A percentile compares a stretch with the other conserved stretches of the same genome.
phyloP scores from a whole-genome alignment of 176 grass and related monocot species.

The Carex parvula region DNA sequence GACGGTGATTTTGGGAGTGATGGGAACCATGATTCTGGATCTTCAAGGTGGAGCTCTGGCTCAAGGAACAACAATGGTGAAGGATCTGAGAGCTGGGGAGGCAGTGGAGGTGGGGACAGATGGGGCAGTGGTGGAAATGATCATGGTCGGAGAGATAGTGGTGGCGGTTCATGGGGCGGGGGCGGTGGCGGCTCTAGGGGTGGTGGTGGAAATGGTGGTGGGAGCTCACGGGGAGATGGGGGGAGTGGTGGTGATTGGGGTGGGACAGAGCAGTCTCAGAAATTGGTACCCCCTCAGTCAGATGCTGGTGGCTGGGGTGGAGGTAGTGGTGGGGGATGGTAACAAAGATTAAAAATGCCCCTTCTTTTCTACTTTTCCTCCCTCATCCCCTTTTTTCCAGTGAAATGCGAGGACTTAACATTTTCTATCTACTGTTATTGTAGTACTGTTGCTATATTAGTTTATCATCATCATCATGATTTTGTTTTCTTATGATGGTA shows the following conservation, averaged over 20 bases:
- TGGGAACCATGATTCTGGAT: conserved; percentile 19
- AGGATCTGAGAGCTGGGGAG: conserved; percentile 12
- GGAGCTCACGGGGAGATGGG: conserved; percentile 22
- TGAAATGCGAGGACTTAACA: not conserved
- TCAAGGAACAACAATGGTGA: conserved; percentile 34
- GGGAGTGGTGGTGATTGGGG: conserved; percentile 14
- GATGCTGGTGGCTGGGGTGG: conserved; percentile 37
- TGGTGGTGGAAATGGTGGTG: conserved; percentile 16
- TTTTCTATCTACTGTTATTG: conserved; percentile 12
- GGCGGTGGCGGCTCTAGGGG: not conserved
- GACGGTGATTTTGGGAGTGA: conserved; percentile 49
- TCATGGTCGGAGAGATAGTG: conserved; percentile 32
- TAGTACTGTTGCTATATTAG: not conserved
- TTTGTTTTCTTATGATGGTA: not conserved
- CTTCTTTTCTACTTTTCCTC: not conserved
- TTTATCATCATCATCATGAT: no score
- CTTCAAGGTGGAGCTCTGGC: conserved; percentile 32
- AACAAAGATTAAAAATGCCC: conserved; percentile 8
- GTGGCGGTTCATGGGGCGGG: conserved; percentile 28
- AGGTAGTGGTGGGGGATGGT: conserved; percentile 29
- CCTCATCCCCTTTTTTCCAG: not conserved
- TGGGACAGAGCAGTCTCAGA: conserved; percentile 42
- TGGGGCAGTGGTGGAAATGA: conserved; percentile 29
- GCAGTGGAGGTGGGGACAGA: conserved; percentile 25
- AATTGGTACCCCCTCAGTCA: conserved; percentile 37